These are phyloP conservation scores for Phtheirospermum japonicum DNA, from an alignment of 257 asterid species.

Conservation along the genomic window DNA sequence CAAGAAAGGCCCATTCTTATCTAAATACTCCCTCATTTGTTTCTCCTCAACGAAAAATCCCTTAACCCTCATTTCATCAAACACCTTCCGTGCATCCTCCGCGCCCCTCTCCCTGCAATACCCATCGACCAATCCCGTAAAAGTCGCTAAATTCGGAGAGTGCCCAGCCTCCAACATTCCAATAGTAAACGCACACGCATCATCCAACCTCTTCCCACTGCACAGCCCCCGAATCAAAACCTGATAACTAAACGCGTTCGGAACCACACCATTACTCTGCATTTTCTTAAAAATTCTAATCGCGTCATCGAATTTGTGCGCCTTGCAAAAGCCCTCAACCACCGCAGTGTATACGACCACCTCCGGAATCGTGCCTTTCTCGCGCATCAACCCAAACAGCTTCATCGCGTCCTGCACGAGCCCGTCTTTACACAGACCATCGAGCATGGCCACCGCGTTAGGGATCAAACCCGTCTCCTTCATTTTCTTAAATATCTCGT, in stretches of 20 bases:
- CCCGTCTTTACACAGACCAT: constrained; percentile 88
- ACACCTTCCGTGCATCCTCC: constrained; percentile 61
- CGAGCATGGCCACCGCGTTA: constrained; percentile 93
- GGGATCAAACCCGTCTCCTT: constrained; percentile 89
- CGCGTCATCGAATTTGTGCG: constrained; percentile 73
- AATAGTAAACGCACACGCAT: constrained; percentile 47
- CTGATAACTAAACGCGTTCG: constrained; percentile 64
- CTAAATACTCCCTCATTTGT: constrained; percentile 57
- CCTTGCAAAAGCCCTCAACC: constrained; percentile 83
- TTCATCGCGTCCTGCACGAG: constrained; percentile 83
- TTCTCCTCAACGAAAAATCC: constrained; percentile 69
- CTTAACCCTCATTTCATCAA: constrained; percentile 48
- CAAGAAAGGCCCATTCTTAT: constrained; percentile 77
- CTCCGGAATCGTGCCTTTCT: constrained; percentile 81
- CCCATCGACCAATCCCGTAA: constrained; percentile 58
- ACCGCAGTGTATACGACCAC: constrained; percentile 88
- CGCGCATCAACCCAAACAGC: constrained; percentile 80
- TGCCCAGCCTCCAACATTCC: constrained; percentile 79
- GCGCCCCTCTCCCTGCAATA: constrained; percentile 61
- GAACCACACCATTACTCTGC: constrained; percentile 59
- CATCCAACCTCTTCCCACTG: constrained; percentile 58
- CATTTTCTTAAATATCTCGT: constrained; percentile 85
- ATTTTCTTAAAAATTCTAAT: constrained; percentile 67
- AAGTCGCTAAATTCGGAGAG: constrained; percentile 62
- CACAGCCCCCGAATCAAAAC: constrained; percentile 56